Evolutionary conservation across 2,329 filamentous ascomycete genomes (phyloP).

Genomic region (Rhinocladiella similis): DNA sequence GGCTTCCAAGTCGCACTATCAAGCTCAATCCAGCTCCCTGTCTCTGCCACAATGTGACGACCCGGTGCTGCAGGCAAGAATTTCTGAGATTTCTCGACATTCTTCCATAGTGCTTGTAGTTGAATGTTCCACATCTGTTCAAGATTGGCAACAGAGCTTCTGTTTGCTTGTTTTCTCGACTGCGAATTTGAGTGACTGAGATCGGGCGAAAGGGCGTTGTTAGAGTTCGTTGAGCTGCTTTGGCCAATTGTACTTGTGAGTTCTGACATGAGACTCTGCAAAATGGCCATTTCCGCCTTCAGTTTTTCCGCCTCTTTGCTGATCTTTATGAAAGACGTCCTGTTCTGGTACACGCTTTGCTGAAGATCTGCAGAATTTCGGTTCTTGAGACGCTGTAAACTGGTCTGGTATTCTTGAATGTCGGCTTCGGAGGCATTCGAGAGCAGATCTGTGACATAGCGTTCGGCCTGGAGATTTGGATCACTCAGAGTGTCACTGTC

Average conservation of each 20-base stretch:
- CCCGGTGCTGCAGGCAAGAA: constrained; percentile 87
- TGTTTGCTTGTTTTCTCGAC: constrained; percentile 65
- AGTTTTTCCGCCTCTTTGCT: constrained; percentile 98
- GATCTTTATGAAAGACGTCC: constrained; percentile 98
- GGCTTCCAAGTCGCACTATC: constrained; percentile 98
- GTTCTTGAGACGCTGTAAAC: constrained; percentile 73
- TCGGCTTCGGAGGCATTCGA: constrained; percentile 85
- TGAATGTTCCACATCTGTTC: constrained; percentile 69
- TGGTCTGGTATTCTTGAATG: constrained; percentile 76
- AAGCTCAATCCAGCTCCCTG: constrained; percentile 89
- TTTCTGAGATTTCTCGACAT: constrained; percentile 96
- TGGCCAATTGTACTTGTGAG: constrained; percentile 69
- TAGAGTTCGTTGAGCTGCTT: constrained; percentile 36
- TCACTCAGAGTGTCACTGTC: constrained; percentile 79
- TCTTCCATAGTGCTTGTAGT: constrained; percentile 84
- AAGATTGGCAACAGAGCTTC: constrained; percentile 80
- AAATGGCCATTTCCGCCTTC: constrained; percentile 89
- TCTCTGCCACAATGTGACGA: constrained; percentile 93
- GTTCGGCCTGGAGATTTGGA: constrained; percentile 74
- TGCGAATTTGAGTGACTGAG: constrained; percentile 12
- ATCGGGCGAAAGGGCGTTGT: constrained; percentile 45
- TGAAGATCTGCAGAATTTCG: constrained; percentile 82
- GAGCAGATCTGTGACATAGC: constrained; percentile 68
- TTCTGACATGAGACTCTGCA: constrained; percentile 89
- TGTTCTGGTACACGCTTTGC: constrained; percentile 94